Evolutionary conservation across 2,329 filamentous ascomycete species (phyloP).

Genomic region (Xylariomycetidae sp.): DNA sequence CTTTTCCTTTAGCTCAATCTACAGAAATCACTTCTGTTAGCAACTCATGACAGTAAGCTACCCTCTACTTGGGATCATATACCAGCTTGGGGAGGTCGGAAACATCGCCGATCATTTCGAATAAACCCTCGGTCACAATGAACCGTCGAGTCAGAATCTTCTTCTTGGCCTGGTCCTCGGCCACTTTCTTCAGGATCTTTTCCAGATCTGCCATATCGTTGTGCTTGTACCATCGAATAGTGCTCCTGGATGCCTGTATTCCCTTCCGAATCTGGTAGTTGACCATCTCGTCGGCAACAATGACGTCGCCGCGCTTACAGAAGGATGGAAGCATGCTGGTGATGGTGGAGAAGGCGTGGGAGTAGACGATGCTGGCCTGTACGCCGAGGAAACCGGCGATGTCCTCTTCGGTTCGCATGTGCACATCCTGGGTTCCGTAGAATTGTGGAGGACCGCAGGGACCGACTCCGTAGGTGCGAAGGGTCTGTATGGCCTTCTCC

Average conservation of each 20-base stretch:
- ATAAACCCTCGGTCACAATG: constrained; percentile 92
- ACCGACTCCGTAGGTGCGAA: constrained; percentile 93
- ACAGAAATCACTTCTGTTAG: constrained; percentile 7
- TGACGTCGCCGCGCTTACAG: constrained; percentile 94
- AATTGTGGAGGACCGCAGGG: constrained; percentile 96
- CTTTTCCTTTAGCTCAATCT: constrained; percentile 87
- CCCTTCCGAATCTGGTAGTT: constrained; percentile 95
- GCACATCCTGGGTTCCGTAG: constrained; percentile 96
- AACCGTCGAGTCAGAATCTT: constrained; percentile 90
- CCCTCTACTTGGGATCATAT: constrained; percentile 25
- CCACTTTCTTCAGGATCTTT: constrained; percentile 75
- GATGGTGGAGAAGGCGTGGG: constrained; percentile 93
- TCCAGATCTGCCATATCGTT: constrained; percentile 95
- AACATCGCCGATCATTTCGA: constrained; percentile 84
- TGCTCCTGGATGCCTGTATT: constrained; percentile 86
- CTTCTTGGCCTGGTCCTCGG: constrained; percentile 76
- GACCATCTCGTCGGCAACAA: constrained; percentile 88
- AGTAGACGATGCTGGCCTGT: constrained; percentile 87
- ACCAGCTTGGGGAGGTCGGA: constrained; percentile 82
- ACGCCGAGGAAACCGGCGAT: constrained; percentile 87
- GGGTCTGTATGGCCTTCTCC: constrained; percentile 88
- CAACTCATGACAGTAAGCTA: constrained; percentile 1
- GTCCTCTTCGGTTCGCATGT: constrained; percentile 94
- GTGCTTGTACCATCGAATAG: constrained; percentile 90
- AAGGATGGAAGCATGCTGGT: constrained; percentile 96